A percentile compares a stretch with the other conserved stretches of the same genome.
phyloP scores from a whole-genome alignment of 2,329 filamentous ascomycete genomes.

The Sporothrix globosa region DNA sequence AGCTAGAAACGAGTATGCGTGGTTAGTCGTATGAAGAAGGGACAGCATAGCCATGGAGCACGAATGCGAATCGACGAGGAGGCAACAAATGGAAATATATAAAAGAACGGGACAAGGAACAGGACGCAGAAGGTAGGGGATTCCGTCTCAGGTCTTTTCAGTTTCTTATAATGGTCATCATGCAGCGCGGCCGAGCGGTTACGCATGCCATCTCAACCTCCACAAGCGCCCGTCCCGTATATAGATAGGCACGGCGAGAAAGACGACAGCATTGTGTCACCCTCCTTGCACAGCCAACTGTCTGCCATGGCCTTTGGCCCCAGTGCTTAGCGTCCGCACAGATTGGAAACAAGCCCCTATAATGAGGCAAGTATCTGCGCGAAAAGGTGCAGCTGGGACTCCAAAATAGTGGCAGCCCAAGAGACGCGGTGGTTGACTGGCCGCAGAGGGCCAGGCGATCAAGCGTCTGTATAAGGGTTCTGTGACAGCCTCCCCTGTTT shows the following conservation, averaged over 20 bases:
- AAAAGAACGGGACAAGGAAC: conserved; percentile 22
- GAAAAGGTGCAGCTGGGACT: conserved; percentile 10
- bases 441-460: background rate
- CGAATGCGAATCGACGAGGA: background rate
- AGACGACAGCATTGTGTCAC: background rate
- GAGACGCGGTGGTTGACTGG: background rate
- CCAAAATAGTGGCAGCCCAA: conserved; percentile 25
- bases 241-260: background rate
- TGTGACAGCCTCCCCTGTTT: conserved; percentile 28
- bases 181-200: conserved; percentile 56
- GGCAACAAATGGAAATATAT: background rate
- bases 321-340: conserved; percentile 57
- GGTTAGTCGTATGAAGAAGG: background rate
- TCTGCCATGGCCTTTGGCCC: conserved; percentile 65
- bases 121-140: conserved; percentile 23
- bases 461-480: background rate
- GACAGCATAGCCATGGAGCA: background rate
- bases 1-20: background rate
- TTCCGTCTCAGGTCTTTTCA: conserved; percentile 75
- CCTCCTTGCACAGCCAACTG: conserved; percentile 40
- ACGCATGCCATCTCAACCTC: conserved; percentile 42
- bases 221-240: conserved; percentile 25
- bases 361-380: conserved; percentile 23
- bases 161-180: conserved; percentile 59
- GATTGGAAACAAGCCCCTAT: conserved; percentile 29